These are phyloP conservation scores for Penicillium ochrochloron DNA, from an alignment of 495 filamentous ascomycete species.

Conservation along the genomic window DNA sequence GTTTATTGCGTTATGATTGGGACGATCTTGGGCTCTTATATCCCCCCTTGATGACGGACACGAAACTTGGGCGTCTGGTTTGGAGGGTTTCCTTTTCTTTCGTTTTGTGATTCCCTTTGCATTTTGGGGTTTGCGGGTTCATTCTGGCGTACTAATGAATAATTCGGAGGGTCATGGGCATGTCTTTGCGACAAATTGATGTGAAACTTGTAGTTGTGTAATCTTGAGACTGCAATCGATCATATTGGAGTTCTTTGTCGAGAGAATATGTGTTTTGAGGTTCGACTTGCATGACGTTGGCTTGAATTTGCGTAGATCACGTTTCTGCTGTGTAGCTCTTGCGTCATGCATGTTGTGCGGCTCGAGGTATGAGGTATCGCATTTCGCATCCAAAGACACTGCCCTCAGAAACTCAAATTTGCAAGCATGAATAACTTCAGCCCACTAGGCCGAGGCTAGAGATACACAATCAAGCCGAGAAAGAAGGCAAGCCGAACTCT, in stretches of 20 bases:
- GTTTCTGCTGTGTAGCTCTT: slow-evolving; percentile 12
- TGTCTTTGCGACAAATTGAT: background rate
- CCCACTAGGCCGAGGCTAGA: background rate
- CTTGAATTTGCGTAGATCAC: slow-evolving; percentile 7
- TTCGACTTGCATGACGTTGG: background rate
- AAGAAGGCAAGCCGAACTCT: slow-evolving; percentile 10
- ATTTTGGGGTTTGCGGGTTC: background rate
- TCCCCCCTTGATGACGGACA: slow-evolving; percentile 15
- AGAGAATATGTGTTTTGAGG: background rate
- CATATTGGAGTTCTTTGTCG: background rate
- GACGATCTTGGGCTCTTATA: slow-evolving; percentile 24
- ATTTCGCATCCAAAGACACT: background rate
- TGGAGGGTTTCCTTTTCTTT: slow-evolving; percentile 9
- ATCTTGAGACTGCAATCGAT: background rate
- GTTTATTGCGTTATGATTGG: slow-evolving; percentile 29
- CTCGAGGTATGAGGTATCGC: background rate
- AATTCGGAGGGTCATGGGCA: background rate
- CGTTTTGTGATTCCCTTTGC: slow-evolving; percentile 18
- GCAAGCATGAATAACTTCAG: background rate
- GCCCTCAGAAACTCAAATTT: background rate
- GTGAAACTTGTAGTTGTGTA: background rate
- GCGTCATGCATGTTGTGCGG: slow-evolving; percentile 18
- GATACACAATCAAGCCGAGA: background rate
- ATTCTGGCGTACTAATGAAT: slow-evolving; percentile 1
- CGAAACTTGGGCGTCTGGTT: slow-evolving; percentile 19